Evolutionary conservation across 73 alveolate genomes (phyloP).

Genomic region (Tetrahymena thermophila): DNA sequence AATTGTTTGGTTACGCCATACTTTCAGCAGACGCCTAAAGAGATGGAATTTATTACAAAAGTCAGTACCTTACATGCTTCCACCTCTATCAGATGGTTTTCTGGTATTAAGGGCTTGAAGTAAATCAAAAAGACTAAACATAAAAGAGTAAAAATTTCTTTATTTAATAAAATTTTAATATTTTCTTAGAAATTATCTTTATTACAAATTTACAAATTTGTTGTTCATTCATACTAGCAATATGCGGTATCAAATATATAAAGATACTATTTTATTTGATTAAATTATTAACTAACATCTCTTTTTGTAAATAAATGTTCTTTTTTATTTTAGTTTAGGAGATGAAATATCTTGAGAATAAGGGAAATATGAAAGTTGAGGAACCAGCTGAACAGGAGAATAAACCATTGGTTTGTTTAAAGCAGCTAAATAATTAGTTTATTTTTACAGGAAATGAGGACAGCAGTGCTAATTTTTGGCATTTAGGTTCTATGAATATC

Average conservation of each 20-base stretch:
- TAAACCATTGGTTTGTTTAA: neutral
- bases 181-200: too few species aligned
- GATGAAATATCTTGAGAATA: neutral
- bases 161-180: too few species aligned
- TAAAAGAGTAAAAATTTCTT: neutral
- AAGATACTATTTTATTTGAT: neutral
- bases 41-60: neutral
- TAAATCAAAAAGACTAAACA: neutral
- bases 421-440: neutral
- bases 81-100: neutral
- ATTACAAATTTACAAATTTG: too few species aligned
- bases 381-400: neutral
- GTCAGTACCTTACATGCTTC: neutral
- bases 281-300: neutral
- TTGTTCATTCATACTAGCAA: too few species aligned
- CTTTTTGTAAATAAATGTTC: neutral
- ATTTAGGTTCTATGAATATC: neutral
- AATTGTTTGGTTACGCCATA: neutral
- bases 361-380: neutral
- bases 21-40: neutral
- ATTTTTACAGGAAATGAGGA: neutral
- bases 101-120: neutral
- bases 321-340: neutral
- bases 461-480: neutral
- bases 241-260: too few species aligned